phyloP scores from a whole-genome alignment of 495 filamentous ascomycete species.

The Lichina pygmaea region DNA sequence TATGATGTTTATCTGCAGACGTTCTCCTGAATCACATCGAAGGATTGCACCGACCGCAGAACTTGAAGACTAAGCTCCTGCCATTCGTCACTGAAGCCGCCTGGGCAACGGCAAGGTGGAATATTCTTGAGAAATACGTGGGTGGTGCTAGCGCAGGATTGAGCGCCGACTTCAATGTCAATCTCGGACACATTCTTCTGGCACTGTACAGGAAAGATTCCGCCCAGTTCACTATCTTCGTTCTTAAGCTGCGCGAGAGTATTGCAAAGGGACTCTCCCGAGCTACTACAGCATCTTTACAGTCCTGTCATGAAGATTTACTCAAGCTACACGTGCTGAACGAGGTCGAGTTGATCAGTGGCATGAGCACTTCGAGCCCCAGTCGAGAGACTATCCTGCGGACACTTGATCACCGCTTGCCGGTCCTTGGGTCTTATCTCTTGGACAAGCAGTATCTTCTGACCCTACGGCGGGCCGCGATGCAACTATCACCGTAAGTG shows the following conservation, averaged over 20 bases:
- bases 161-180: conserved; percentile 58
- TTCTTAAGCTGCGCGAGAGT: conserved; percentile 37
- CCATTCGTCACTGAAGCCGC: conserved; percentile 73
- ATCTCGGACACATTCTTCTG: conserved; percentile 44
- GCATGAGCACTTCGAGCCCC: conserved; percentile 15
- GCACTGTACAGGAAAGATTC: conserved; percentile 27
- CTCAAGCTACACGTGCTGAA: conserved; percentile 64
- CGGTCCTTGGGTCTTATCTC: conserved; percentile 61
- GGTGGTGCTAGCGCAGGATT: conserved; percentile 19
- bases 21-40: conserved; percentile 66
- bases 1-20: conserved; percentile 21
- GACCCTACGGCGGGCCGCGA: conserved; percentile 60
- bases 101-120: conserved; percentile 69
- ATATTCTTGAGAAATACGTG: conserved; percentile 43
- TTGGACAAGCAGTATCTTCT: conserved; percentile 85
- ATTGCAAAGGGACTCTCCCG: conserved; percentile 47
- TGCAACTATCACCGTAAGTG: conserved; percentile 42
- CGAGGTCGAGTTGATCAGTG: conserved; percentile 61
- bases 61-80: conserved; percentile 23
- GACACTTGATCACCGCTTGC: conserved; percentile 45
- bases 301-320: conserved; percentile 54
- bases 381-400: conserved; percentile 20
- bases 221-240: conserved; percentile 25
- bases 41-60: conserved; percentile 9
- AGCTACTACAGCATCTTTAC: conserved; percentile 49